phyloP scores from a whole-genome alignment of 768 basidiomycete species.

The Peribolospora kevripleyi region DNA sequence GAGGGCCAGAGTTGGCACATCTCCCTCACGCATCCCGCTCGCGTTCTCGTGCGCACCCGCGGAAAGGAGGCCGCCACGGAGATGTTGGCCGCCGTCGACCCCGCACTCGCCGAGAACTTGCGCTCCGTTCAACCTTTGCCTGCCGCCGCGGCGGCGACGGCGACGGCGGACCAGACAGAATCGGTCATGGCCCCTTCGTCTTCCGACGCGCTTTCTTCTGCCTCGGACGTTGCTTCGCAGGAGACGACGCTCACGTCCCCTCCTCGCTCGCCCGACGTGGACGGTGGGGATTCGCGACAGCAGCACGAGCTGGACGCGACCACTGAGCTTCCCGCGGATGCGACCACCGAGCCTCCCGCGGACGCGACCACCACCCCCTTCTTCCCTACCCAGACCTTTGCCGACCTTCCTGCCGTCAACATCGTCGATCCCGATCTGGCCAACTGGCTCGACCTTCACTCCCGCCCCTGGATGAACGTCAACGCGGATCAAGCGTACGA shows the following conservation, averaged over 20 bases:
- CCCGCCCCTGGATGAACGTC: background rate
- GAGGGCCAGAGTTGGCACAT: constrained; percentile 6
- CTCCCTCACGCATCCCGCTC: background rate
- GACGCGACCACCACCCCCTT: constrained; percentile 4
- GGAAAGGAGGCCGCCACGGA: background rate
- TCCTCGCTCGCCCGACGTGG: constrained; percentile 3
- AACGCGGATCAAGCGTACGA: background rate
- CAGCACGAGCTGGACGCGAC: background rate
- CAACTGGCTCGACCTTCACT: background rate
- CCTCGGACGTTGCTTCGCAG: background rate
- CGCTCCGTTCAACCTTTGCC: background rate
- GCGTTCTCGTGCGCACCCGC: too few relatives aligned
- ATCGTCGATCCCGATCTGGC: constrained; percentile 5
- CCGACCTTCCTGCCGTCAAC: constrained; percentile 5
- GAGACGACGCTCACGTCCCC: constrained; percentile 6
- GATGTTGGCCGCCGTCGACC: constrained; percentile 1
- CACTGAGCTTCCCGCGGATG: background rate
- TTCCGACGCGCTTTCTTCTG: background rate
- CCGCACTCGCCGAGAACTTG: background rate
- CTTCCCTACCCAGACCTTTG: constrained; percentile 8
- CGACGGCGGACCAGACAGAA: background rate
- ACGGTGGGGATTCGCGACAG: background rate
- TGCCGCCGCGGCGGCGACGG: background rate
- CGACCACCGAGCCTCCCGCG: constrained; percentile 1
- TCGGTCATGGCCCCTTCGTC: background rate